These are phyloP conservation scores for Suillus clintonianus DNA, from an alignment of 768 basidiomycete genomes.

Conservation along the genomic window DNA sequence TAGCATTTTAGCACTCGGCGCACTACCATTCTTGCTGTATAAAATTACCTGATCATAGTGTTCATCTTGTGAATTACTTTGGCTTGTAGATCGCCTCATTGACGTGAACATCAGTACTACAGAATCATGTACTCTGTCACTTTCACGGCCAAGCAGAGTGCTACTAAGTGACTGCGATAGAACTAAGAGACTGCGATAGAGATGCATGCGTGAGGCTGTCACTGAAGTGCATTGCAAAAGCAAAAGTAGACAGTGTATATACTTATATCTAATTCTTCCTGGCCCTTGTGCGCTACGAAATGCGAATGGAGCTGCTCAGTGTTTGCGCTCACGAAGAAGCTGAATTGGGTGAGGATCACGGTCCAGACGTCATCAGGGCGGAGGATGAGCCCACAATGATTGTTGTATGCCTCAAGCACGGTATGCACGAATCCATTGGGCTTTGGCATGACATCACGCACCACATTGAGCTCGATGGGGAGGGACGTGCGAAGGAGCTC, in stretches of 20 bases:
- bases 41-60: too few relatives aligned
- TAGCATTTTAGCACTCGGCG: too few relatives aligned
- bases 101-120: not conserved
- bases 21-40: too few relatives aligned
- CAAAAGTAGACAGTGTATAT: not conserved
- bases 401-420: constrained; percentile 30
- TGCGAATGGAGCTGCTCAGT: constrained; percentile 32
- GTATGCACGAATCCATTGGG: constrained; percentile 36
- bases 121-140: not conserved
- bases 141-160: not conserved
- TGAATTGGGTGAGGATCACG: constrained; percentile 40
- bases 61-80: too few relatives aligned
- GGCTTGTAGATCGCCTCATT: too few relatives aligned
- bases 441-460: constrained; percentile 17
- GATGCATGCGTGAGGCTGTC: not conserved
- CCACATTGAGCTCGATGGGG: constrained; percentile 11
- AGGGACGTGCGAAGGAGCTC: constrained; percentile 33
- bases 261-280: too few relatives aligned
- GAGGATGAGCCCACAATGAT: constrained; percentile 37
- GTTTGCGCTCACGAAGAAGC: constrained; percentile 32
- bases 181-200: too few relatives aligned
- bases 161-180: too few relatives aligned
- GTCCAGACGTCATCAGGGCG: constrained; percentile 48
- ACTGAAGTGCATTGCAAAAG: not conserved
- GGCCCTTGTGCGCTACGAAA: too few relatives aligned